phyloP scores from a whole-genome alignment of 2,329 filamentous ascomycete species.

The Ceratocystis cubensis region DNA sequence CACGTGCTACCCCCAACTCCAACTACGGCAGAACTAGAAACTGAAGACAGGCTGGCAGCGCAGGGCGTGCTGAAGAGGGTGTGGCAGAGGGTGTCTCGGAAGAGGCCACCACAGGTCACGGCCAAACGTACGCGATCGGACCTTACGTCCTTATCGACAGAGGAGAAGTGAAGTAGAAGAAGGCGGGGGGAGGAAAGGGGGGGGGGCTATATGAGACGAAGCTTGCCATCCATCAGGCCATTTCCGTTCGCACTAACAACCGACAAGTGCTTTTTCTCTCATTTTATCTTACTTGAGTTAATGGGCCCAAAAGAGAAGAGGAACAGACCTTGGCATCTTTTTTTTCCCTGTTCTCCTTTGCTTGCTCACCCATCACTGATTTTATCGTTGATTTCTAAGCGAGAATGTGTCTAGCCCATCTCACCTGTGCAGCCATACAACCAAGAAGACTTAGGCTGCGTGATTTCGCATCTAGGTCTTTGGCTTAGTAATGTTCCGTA shows the following conservation, averaged over 20 bases:
- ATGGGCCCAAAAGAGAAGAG: neutral
- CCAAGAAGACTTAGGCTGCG: neutral
- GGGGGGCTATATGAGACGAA: neutral
- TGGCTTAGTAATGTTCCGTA: neutral
- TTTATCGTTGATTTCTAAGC: neutral
- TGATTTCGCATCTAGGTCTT: neutral
- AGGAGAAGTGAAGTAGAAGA: constrained; percentile 1
- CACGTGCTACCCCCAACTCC: neutral
- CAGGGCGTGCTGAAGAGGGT: neutral
- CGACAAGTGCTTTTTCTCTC: neutral
- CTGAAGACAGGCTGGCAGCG: neutral
- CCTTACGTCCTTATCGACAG: neutral
- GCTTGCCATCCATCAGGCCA: neutral
- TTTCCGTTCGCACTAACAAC: neutral
- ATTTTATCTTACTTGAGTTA: neutral
- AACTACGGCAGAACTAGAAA: neutral
- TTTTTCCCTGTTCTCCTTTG: neutral
- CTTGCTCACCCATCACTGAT: neutral
- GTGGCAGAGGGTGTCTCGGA: neutral
- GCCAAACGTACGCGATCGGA: neutral
- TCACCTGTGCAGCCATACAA: neutral
- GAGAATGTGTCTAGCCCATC: neutral
- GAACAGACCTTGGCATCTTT: neutral
- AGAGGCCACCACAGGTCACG: neutral
- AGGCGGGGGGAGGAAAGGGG: neutral